phyloP scores from a whole-genome alignment of 2,329 filamentous ascomycete genomes.

The Fusarium sp. region DNA sequence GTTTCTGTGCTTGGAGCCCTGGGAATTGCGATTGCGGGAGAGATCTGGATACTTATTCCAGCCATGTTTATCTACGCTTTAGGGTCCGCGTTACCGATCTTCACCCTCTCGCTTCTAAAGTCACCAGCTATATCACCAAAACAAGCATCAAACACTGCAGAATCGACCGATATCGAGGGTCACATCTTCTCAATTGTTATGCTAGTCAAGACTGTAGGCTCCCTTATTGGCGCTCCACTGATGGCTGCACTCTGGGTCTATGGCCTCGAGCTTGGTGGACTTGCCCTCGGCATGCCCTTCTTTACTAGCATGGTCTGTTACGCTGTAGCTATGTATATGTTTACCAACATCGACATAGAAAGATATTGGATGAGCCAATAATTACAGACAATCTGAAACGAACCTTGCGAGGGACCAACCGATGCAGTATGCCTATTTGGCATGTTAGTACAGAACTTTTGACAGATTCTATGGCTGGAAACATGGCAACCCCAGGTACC shows the following conservation, averaged over 20 bases:
- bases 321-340: slow-evolving; percentile 34
- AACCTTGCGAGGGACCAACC: background rate
- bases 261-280: slow-evolving; percentile 55
- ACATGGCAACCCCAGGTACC: too few species aligned
- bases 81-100: slow-evolving; percentile 62
- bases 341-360: slow-evolving; percentile 21
- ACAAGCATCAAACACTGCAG: background rate
- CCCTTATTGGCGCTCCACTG: slow-evolving; percentile 59
- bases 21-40: slow-evolving; percentile 55
- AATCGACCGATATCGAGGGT: slow-evolving; percentile 49
- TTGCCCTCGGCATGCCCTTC: slow-evolving; percentile 44
- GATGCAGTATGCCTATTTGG: background rate
- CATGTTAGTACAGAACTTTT: too few species aligned
- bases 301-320: slow-evolving; percentile 44
- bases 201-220: slow-evolving; percentile 62
- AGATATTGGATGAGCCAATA: background rate
- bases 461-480: too few species aligned
- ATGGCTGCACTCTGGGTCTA: slow-evolving; percentile 62
- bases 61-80: slow-evolving; percentile 61
- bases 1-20: slow-evolving; percentile 54
- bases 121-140: slow-evolving; percentile 53
- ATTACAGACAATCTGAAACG: background rate
- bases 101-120: slow-evolving; percentile 62
- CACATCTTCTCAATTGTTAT: slow-evolving; percentile 64
- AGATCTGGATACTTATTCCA: slow-evolving; percentile 56